Evolutionary conservation across 2,329 filamentous ascomycete species (phyloP), one percentile per base, ranked within the genome.

Genomic region (Beauveria rudraprayagi): DNA sequence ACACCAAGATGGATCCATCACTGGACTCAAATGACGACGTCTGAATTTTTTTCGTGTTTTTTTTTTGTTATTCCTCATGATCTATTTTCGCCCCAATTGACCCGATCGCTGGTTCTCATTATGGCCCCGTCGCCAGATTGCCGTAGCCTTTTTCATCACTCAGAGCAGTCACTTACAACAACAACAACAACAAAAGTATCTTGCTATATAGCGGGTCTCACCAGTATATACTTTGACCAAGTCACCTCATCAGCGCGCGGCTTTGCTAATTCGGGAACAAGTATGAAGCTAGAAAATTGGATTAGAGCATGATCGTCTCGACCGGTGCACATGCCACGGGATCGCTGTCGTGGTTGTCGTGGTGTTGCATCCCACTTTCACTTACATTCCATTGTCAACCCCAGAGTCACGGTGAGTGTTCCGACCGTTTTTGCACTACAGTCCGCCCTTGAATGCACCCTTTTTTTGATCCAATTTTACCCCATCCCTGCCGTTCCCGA

Each of bases 311-410:
- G 60, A 61, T 37, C 16, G 44, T 46, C 34, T 50, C 53, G 28
- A 8, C 54, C 24, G 24, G 19, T 56, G 53, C 47, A n/a, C 53
- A 56, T 22, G 44, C 51, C 37, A 51, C 46, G 56, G 47, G 26
- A 43, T 57, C 47, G 53, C 37, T 53, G 19, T 61, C 47, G 37
- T 61, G 44, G 60, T 61, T 61, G 60, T 61, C 60, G 19, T 61
- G 60, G 60, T 61, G 60, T 51, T 57, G 54, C 53, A 51, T 56
- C 37, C 60, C 60, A 47, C 53, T 61, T 57, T 53, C 60, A 47
- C 60, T 61, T 57, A 61, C 60, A 61, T 61, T 61, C 60, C 60
- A 51, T n/a, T 24, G 37, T 7, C 53, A 28, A 51, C 53, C 52
- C 30, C 60, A 56, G 26, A 43, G 24, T 22, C 53, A 56, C 3